Percentiles rank a stretch among this genome's conserved stretches.
Evolutionary conservation across 129 eudicot genomes (phyloP).

Genomic region (Ambrosia artemisiifolia): DNA sequence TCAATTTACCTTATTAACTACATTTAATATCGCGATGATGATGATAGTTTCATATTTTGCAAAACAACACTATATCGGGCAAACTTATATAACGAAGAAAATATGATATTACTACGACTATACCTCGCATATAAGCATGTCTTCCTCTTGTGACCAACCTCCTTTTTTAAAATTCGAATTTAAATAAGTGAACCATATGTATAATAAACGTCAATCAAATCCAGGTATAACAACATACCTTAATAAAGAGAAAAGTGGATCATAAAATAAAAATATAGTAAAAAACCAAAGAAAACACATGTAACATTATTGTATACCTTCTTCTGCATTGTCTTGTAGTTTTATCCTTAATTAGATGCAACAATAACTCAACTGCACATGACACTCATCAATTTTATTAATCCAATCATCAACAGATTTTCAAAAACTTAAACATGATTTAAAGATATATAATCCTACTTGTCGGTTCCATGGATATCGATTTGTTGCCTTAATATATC

Average conservation of each 20-base stretch:
- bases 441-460: slow-evolving; percentile 38
- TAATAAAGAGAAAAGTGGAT: neutral
- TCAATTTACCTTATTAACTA: slow-evolving; percentile 20
- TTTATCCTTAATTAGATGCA: slow-evolving; percentile 94
- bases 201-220: slow-evolving; percentile 11
- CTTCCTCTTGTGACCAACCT: slow-evolving; percentile 99
- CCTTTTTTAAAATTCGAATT: slow-evolving; percentile 98
- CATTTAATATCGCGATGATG: neutral
- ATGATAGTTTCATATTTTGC: neutral
- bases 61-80: neutral
- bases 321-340: slow-evolving; percentile 98
- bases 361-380: slow-evolving; percentile 89
- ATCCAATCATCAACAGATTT: neutral
- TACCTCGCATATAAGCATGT: slow-evolving; percentile 88
- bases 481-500: slow-evolving; percentile 93
- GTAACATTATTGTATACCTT: slow-evolving; percentile 67
- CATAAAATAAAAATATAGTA: neutral
- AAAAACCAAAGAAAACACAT: no score
- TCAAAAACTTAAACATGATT: neutral
- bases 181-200: slow-evolving; percentile 97
- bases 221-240: slow-evolving; percentile 3
- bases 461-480: slow-evolving; percentile 81
- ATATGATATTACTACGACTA: neutral
- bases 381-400: slow-evolving; percentile 23
- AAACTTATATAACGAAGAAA: neutral